Base-by-base conservation (phyloP, 225 moss, liverwort and hornwort species). In the Straminergon stramineum region DNA sequence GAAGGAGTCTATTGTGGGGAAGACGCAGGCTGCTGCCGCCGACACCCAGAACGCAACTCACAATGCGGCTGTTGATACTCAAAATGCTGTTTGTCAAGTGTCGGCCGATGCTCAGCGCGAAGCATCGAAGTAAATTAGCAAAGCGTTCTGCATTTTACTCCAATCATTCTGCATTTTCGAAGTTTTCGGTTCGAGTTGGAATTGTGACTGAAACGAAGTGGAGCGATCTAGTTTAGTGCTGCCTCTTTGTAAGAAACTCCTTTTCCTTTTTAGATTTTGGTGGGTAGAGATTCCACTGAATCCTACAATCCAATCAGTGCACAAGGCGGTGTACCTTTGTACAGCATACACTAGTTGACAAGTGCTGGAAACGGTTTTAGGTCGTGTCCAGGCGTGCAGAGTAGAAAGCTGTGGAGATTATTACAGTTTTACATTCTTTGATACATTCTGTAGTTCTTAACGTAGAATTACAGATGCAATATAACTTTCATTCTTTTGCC, bases 1-100 rank as follows among this genome's bases (percentile, higher is more conserved):
- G 77, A 92, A 94, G 80, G 91, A 91, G 35, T 91, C 91, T 5
- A 9, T 90, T 9, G 89, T 92, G 4, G 91, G 92, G 0, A 91
- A 91, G 18, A 87, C 92, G 20, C 35, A 91, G n/a, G 85, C 84
- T 13, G 87, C 74, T 19, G 90, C 85, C 23, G 88, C 61, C 51
- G 90, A 91, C 48, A 77, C 87, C 1, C 86, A 90, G 15, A 83
- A 30, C 11, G 90, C 88, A 53, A 65, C 89, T 1, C 74, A 79
- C 11, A 84, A 89, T 26, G 58, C 75, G 5, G 85, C 92, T 48
- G 80, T 20, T 7, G 86, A 86, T 21, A 10, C 90, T 31, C 88
- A 87, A 26, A 89, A 80, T 20, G 83, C 92, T 60, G 80, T 55
- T 13, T 26, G 84, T 6, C 67, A 92, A 45, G 79, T 79, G 48